Base-by-base conservation (phyloP, 129 eudicot genomes). In the Lonicera japonica region DNA sequence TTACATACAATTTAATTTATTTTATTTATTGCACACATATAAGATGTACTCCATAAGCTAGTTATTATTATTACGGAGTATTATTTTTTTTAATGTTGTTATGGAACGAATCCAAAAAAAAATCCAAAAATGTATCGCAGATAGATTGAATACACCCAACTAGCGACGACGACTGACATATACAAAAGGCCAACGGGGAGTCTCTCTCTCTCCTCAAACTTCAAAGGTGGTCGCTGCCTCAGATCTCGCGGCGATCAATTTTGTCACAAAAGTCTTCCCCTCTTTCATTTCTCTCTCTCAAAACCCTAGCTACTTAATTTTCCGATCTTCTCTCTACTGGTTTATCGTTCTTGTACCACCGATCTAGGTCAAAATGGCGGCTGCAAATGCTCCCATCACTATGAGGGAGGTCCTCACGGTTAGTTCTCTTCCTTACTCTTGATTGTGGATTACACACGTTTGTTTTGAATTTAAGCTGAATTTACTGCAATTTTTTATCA, bases 361-460 rank as follows among this genome's bases (percentile, higher is more conserved):
- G 85, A 77, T 73, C 75, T 68, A 56, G 82, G 83, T 65, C 84
- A 68, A 80, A 77, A 92, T 92, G 96, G 91, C 98, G 81, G 91
- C 96, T 64, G 95, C 96, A 17, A 92, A 77, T 57, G 98, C 98
- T 53, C 98, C 98, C 82, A 87, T 87, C 74, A 79, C 85, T 55
- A 92, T 87, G 98, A 77, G 78, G 67, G 98, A 92, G 68, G 81
- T 92, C 56, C 95, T 92, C 45, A 92, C 98, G 88, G 98, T 92
- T 74, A 64, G 39, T 50, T 24, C 64, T 34, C 45, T 9, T 17
- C 21, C 7, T 12, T 63, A 17, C 62, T 25, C 15, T 13, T 29
- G 36, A 29, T 29, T 6, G 6, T 29, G 36, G 36, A 29, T 2
- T 29, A 29, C 36, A 29, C 36, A 29, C 2, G 36, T 29, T 29